phyloP scores from a whole-genome alignment of 2,329 filamentous ascomycete species.

The Verticillium dahliae region DNA sequence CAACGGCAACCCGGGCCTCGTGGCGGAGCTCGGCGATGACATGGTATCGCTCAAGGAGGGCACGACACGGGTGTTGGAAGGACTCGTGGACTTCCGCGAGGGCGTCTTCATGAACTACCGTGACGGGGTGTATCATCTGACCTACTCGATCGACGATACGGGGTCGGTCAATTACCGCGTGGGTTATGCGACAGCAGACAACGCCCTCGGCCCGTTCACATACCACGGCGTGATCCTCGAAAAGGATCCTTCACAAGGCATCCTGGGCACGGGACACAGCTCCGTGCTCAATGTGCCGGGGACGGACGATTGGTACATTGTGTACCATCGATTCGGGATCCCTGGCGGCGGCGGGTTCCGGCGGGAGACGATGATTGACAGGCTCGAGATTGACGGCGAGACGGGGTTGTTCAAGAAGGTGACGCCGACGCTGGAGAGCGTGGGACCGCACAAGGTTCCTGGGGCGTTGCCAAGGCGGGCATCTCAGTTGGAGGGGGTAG shows the following conservation, averaged over 20 bases:
- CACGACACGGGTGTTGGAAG: constrained; percentile 24
- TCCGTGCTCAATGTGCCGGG: constrained; percentile 38
- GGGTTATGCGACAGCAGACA: constrained; percentile 35
- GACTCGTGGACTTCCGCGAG: constrained; percentile 36
- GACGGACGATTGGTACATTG: constrained; percentile 43
- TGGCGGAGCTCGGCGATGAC: constrained; percentile 35
- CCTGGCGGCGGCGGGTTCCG: constrained; percentile 35
- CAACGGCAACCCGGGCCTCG: constrained; percentile 29
- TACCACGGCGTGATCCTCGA: constrained; percentile 36
- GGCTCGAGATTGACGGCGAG: constrained; percentile 26
- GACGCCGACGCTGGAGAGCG: constrained; percentile 26
- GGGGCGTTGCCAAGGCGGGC: neutral
- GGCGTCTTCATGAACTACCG: constrained; percentile 36
- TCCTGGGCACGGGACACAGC: constrained; percentile 38
- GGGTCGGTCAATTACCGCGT: constrained; percentile 37
- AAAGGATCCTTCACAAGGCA: constrained; percentile 31
- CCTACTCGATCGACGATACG: constrained; percentile 41
- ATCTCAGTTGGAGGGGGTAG: neutral
- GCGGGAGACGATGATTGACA: constrained; percentile 35
- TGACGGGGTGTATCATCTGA: constrained; percentile 37
- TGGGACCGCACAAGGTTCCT: constrained; percentile 11
- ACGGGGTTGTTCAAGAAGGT: constrained; percentile 30
- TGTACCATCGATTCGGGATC: constrained; percentile 40
- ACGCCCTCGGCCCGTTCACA: constrained; percentile 32
- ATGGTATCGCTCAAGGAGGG: constrained; percentile 35